phyloP scores from a whole-genome alignment of 176 grass and related monocot genomes.

The Ananas comosus region DNA sequence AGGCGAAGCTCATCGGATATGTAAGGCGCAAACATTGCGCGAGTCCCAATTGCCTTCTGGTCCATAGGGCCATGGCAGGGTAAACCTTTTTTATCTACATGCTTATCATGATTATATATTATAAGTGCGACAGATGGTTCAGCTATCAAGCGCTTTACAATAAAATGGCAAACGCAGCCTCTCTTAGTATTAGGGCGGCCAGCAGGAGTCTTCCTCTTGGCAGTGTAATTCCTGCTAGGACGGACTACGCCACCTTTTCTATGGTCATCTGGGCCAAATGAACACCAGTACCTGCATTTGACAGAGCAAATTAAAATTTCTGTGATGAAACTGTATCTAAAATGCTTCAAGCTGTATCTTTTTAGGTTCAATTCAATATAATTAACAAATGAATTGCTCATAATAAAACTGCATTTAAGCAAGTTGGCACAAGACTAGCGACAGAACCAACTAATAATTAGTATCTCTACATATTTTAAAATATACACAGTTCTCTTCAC shows the following conservation, averaged over 20 bases:
- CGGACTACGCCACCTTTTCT: constrained; percentile 66
- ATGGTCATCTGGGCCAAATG: constrained; percentile 91
- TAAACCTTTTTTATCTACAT: constrained; percentile 80
- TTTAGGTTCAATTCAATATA: too few species aligned
- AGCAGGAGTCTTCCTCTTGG: constrained; percentile 74
- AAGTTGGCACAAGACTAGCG: too few species aligned
- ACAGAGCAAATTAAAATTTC: background rate
- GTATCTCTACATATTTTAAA: too few species aligned
- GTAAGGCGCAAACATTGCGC: constrained; percentile 90
- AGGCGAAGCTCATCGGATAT: constrained; percentile 86
- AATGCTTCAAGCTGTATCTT: too few species aligned
- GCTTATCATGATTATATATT: constrained; percentile 97
- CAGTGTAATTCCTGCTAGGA: constrained; percentile 59
- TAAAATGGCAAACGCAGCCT: constrained; percentile 96
- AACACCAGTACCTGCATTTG: constrained; percentile 89
- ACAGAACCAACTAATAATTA: too few species aligned
- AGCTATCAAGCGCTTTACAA: constrained; percentile 90
- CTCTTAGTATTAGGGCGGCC: constrained; percentile 95
- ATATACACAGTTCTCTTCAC: too few species aligned
- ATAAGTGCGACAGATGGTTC: constrained; percentile 85
- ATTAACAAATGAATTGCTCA: too few species aligned
- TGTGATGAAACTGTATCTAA: background rate
- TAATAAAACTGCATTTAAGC: too few species aligned
- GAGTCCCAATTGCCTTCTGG: constrained; percentile 69
- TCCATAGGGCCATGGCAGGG: constrained; percentile 94